These are phyloP conservation scores for Mucor indicus DNA, from an alignment of 371 early-diverging fungal genomes.

Conservation along the genomic window DNA sequence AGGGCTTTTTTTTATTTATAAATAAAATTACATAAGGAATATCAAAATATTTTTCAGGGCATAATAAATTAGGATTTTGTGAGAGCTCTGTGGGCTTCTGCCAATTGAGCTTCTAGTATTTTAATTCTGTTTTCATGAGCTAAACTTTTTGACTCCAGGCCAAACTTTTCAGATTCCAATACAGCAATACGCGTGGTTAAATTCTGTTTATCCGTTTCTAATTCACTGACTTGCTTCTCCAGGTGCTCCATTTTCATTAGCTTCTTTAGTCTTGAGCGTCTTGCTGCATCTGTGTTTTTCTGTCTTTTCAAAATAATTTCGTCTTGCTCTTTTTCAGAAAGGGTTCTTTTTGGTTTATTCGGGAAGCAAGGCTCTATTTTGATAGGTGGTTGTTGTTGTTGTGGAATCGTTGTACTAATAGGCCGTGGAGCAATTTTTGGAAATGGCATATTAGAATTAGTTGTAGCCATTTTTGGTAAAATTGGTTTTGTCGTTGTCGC, in stretches of 20 bases:
- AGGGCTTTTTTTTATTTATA: too few species aligned
- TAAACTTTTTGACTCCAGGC: conserved; percentile 57
- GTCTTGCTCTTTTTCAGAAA: too few species aligned
- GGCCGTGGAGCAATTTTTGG: conserved; percentile 10
- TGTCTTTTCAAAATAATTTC: conserved; percentile 75
- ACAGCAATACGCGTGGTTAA: conserved; percentile 70
- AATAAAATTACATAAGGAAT: too few species aligned
- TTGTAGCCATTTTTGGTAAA: conserved; percentile 1
- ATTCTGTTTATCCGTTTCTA: conserved; percentile 74
- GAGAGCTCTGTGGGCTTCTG: conserved; percentile 64
- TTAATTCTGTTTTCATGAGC: conserved; percentile 66
- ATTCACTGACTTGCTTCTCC: conserved; percentile 70
- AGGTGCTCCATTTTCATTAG: conserved; percentile 79
- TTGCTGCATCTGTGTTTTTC: conserved; percentile 93
- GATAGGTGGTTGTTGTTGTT: not conserved
- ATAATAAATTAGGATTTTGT: conserved; percentile 22
- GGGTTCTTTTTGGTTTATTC: too few species aligned
- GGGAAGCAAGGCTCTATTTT: too few species aligned
- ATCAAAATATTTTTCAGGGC: too few species aligned
- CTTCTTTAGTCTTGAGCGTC: conserved; percentile 88
- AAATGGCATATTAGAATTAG: not conserved
- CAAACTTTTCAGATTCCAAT: conserved; percentile 69
- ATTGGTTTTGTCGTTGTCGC: conserved; percentile 5
- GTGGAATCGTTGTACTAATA: not conserved
- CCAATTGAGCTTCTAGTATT: conserved; percentile 67